A percentile compares a stretch with the other conserved stretches of the same genome.
phyloP scores from a whole-genome alignment of 805 yeast species.

The Alloascoidea hylecoeti region DNA sequence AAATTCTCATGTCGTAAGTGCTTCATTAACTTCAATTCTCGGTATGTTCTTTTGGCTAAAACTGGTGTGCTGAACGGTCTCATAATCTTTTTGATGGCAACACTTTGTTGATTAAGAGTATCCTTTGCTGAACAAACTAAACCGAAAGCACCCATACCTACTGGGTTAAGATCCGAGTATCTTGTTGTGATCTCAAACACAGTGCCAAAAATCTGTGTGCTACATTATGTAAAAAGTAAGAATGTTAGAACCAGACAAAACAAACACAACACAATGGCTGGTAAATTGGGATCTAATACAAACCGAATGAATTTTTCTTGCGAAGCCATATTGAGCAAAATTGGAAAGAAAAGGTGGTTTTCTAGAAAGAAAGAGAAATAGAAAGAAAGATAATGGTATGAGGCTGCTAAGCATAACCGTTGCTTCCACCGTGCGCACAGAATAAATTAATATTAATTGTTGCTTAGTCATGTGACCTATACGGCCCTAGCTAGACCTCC shows the following conservation, averaged over 20 bases:
- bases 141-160: slow-evolving; percentile 99
- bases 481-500: too few relatives aligned
- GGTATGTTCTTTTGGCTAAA: slow-evolving; percentile 88
- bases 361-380: too few relatives aligned
- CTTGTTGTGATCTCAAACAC: slow-evolving; percentile 86
- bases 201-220: slow-evolving; percentile 92
- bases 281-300: too few relatives aligned
- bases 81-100: slow-evolving; percentile 96
- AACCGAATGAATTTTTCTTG: slow-evolving; percentile 1
- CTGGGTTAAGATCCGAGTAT: slow-evolving; percentile 88
- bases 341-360: too few relatives aligned
- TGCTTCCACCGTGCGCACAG: too few relatives aligned
- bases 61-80: slow-evolving; percentile 94
- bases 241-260: too few relatives aligned
- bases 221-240: slow-evolving; percentile 17
- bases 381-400: too few relatives aligned
- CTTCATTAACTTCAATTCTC: slow-evolving; percentile 87
- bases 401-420: too few relatives aligned
- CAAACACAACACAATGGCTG: too few relatives aligned
- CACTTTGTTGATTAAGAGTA: slow-evolving; percentile 79
- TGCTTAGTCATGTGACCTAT: too few relatives aligned
- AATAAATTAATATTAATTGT: too few relatives aligned
- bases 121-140: slow-evolving; percentile 94
- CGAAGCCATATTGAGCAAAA: slow-evolving; percentile 1
- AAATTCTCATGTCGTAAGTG: slow-evolving; percentile 91